Percentiles rank a stretch among this genome's conserved stretches.
phyloP scores from a whole-genome alignment of 345 rosid genomes.

The Durio zibethinus region DNA sequence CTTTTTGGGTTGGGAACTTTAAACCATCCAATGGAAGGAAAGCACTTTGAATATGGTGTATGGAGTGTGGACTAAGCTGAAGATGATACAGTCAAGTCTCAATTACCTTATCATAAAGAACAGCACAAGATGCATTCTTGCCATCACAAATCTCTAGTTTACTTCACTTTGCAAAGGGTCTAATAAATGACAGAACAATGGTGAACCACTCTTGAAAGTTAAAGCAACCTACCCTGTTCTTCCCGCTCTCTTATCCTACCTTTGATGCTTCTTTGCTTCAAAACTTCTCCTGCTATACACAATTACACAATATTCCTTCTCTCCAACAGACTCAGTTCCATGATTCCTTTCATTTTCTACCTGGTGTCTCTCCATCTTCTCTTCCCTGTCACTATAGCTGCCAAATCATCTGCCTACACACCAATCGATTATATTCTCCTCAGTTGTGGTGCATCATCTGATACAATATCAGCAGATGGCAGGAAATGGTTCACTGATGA shows the following conservation, averaged over 20 bases:
- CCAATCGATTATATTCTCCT: conserved; percentile 10
- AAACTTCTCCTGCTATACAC: neutral
- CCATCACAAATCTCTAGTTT: neutral
- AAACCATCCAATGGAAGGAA: neutral
- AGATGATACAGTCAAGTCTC: too few relatives aligned
- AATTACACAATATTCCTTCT: neutral
- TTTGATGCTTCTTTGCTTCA: neutral
- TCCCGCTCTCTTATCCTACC: neutral
- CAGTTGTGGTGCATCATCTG: conserved; percentile 7
- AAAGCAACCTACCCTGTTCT: neutral
- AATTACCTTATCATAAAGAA: neutral
- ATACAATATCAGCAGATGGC: neutral
- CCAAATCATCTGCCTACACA: neutral
- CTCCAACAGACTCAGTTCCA: neutral
- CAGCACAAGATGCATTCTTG: neutral
- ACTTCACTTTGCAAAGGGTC: neutral
- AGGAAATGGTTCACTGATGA: neutral
- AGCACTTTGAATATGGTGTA: neutral
- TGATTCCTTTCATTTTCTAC: neutral
- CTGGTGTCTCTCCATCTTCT: neutral
- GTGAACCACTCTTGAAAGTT: neutral
- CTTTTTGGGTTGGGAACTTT: neutral
- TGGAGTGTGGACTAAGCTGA: too few relatives aligned
- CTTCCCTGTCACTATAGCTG: neutral
- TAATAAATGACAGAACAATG: neutral